A percentile compares a stretch with the other conserved stretches of the same genome.
phyloP scores from a whole-genome alignment of 768 basidiomycete genomes.

The Naganishia vishniacii region DNA sequence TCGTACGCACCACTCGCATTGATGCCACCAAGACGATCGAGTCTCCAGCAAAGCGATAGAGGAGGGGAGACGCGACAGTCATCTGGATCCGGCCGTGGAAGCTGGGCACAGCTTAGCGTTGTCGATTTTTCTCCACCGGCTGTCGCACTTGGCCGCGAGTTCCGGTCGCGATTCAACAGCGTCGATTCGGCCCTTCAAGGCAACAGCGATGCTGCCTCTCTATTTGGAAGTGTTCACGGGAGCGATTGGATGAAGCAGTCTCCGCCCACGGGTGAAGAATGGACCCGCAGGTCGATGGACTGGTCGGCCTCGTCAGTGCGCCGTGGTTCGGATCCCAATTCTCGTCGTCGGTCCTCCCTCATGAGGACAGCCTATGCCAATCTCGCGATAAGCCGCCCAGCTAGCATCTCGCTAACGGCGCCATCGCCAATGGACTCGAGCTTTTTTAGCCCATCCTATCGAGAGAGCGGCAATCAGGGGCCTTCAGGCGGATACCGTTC shows the following conservation, averaged over 20 bases:
- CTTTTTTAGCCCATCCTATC: not conserved
- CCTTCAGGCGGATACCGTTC: conserved; percentile 6
- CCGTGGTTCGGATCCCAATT: conserved; percentile 1
- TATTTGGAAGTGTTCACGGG: not conserved
- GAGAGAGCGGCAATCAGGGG: not conserved
- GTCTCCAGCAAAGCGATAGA: not conserved
- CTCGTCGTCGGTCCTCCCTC: conserved; percentile 6
- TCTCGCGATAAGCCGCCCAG: not conserved
- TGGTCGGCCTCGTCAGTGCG: not conserved
- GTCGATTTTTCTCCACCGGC: conserved; percentile 2
- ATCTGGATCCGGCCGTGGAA: not conserved
- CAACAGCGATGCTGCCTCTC: conserved; percentile 8
- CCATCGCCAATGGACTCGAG: not conserved
- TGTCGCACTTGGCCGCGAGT: not conserved
- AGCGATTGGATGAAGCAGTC: conserved; percentile 16
- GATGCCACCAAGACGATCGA: not conserved
- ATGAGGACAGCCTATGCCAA: not conserved
- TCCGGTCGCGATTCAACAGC: conserved; percentile 15
- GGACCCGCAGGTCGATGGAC: not conserved
- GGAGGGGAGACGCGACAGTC: not conserved
- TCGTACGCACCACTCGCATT: not conserved
- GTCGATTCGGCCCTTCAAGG: conserved; percentile 5
- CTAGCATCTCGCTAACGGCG: no score
- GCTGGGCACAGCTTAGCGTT: conserved; percentile 3
- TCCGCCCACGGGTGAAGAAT: not conserved